Conservation (phyloP, 331 rosid genomes). For the Quercus phellos region DNA sequence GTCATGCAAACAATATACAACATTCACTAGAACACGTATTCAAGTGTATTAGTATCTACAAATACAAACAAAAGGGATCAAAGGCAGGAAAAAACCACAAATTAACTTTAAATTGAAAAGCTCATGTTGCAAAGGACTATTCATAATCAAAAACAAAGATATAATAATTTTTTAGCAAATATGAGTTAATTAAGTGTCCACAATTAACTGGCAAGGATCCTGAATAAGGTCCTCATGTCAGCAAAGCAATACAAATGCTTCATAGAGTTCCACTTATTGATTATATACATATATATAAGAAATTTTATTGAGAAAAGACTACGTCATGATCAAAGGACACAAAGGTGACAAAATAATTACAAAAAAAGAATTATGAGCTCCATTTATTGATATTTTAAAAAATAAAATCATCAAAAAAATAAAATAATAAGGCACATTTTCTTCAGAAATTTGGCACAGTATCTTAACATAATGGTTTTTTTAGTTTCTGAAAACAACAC, state of each 20-base stretch:
- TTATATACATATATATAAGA: neutral
- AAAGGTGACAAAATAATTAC: no score
- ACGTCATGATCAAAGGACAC: no score
- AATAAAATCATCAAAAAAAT: neutral
- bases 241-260: slow-evolving; percentile 1
- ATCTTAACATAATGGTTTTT: no score
- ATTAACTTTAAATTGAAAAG: neutral
- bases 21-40: neutral
- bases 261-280: neutral
- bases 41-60: neutral
- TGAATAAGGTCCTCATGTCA: neutral
- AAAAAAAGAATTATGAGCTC: no score
- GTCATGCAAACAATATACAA: neutral
- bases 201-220: neutral
- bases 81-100: neutral
- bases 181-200: neutral
- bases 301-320: no score
- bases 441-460: neutral
- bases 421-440: neutral
- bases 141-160: neutral
- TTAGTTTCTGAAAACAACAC: neutral
- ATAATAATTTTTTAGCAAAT: neutral
- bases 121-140: neutral
- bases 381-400: no score
- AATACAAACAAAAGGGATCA: neutral